Evolutionary conservation across 1,284 basidiomycete species (phyloP), one percentile per base, ranked within the genome.

Genomic region (Waitea zeae): DNA sequence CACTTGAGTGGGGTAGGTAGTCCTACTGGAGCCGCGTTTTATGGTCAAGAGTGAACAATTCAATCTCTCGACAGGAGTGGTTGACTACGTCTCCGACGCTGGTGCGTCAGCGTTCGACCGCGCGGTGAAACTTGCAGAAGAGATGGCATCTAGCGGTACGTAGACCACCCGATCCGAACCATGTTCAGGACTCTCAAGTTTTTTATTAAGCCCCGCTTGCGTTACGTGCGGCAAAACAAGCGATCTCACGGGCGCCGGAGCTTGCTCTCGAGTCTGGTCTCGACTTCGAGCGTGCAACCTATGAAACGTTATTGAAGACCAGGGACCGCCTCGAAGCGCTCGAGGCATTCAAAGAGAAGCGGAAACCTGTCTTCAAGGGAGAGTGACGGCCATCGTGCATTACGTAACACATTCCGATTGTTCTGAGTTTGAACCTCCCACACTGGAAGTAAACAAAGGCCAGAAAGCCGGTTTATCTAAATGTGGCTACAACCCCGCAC

Each of bases 321-420:
- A 65, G 76, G 43, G 90, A 96, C 51, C 69, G 90, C 11, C 47
- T 70, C 4, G 90, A 96, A 55, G 92, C 89, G 9, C 59, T 96
- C 20, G 59, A 71, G 39, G 90, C 90, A 3, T 96, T 96, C 58
- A 78, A 70, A 42, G 84, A 89, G 57, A 96, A 95, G 57, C 65
- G 90, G 32, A 57, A 60, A 20, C 87, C 90, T 1, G 56, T 76
- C 17, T 95, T 93, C 57, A 71, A 64, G 46, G 89, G 90, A 20
- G 75, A 86, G 61, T 88, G 63, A 66, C 36, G 34, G 38, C 15
- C 20, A 33, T n/a, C 9, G 24, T n/a, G 24, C 24, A n/a, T 7
- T 26, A 9, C 24, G 24, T n/a, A 26, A 26, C 24, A 26, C 7
- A 26, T 26, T 9, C 24, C 24, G 9, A 26, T 26, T 26, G 24